Conservation (phyloP, 2,329 filamentous ascomycete species). For the Calonectria honghensis region DNA sequence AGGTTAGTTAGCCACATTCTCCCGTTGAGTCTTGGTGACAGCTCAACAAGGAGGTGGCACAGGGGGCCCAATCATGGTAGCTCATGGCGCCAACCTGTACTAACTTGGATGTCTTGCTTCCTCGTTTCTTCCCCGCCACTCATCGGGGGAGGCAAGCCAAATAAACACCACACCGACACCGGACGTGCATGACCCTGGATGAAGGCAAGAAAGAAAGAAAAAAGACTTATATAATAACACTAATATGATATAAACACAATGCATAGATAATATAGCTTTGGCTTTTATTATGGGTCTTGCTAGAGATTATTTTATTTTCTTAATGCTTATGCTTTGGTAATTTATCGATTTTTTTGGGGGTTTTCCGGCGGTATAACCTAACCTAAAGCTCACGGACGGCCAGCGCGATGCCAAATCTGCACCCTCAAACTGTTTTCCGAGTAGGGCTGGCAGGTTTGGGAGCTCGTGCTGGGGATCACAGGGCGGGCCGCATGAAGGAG, state of each 20-base stretch:
- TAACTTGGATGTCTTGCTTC: background rate
- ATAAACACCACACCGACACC: background rate
- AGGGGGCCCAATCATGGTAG: slow-evolving; percentile 23
- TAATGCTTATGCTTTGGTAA: slow-evolving; percentile 1
- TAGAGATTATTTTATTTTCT: slow-evolving; percentile 4
- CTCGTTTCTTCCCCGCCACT: slow-evolving; percentile 1
- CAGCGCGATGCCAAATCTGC: slow-evolving; percentile 23
- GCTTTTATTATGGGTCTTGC: background rate
- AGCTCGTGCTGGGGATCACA: slow-evolving; percentile 24
- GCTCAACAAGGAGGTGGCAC: slow-evolving; percentile 28
- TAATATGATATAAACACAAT: background rate
- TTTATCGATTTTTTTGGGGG: background rate
- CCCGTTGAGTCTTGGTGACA: slow-evolving; percentile 35
- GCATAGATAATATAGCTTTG: background rate
- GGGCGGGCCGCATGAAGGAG: slow-evolving; percentile 20
- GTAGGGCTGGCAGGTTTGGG: background rate
- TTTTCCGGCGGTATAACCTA: background rate
- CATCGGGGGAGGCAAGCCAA: background rate
- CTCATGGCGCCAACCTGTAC: slow-evolving; percentile 18
- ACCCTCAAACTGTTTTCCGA: background rate
- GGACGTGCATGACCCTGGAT: background rate
- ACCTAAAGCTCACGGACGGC: background rate
- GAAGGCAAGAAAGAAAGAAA: background rate
- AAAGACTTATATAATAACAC: background rate
- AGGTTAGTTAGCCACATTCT: slow-evolving; percentile 20